Percentiles rank a stretch among this genome's conserved stretches.
These are phyloP conservation scores for Chrysopogon serrulatus DNA, from an alignment of 176 grass and related monocot species.

Conservation along the genomic window DNA sequence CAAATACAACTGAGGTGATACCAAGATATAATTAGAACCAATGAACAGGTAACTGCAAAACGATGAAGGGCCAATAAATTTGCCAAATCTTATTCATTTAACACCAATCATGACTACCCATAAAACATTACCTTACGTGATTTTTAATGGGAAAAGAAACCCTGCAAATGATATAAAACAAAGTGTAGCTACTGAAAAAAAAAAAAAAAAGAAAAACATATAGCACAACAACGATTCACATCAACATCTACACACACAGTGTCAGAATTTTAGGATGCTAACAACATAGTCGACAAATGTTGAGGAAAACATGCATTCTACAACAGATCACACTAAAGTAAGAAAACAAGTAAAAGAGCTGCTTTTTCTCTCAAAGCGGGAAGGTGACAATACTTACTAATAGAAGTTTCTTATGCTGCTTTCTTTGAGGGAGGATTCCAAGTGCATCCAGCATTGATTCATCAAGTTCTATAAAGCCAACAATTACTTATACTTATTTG, in stretches of 20 bases:
- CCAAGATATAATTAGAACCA: not conserved
- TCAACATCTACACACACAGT: constrained; percentile 3
- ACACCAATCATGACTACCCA: not conserved
- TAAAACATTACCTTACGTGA: not conserved
- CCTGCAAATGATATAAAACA: not conserved
- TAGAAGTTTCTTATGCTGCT: constrained; percentile 96
- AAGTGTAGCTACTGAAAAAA: not conserved
- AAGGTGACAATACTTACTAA: constrained; percentile 58
- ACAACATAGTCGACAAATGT: not conserved
- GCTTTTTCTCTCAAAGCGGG: constrained; percentile 9
- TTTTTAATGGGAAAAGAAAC: not conserved
- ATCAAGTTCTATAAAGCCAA: constrained; percentile 74
- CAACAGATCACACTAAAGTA: constrained; percentile 17
- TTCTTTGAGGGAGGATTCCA: constrained; percentile 99
- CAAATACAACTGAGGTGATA: constrained; percentile 1
- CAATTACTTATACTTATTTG: constrained; percentile 18
- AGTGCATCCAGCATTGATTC: constrained; percentile 97
- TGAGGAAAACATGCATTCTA: not conserved
- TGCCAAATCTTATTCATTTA: not conserved
- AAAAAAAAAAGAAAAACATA: not conserved
- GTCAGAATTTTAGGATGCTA: not conserved
- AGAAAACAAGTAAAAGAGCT: constrained; percentile 1
- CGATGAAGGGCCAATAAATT: not conserved
- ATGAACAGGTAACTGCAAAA: not conserved
- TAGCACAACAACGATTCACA: not conserved